Conservation (phyloP, 148 eudicot genomes). For the Rhododendron mucronatum region DNA sequence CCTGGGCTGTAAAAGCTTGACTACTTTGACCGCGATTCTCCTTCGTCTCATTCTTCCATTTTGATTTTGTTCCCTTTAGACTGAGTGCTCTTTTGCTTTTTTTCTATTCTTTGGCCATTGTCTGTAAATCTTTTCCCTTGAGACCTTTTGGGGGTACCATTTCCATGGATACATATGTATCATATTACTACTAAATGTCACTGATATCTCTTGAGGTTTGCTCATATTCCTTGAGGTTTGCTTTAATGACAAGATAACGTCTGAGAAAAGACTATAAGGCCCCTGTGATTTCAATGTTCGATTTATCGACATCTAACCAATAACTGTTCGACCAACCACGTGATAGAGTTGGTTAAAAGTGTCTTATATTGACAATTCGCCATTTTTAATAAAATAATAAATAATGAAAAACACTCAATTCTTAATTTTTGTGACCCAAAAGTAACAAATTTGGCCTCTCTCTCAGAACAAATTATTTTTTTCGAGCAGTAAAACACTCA, state of each 20-base stretch:
- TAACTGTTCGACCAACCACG: background rate
- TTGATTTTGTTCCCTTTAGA: conserved; percentile 35
- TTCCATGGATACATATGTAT: background rate
- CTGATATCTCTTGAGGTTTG: too few relatives aligned
- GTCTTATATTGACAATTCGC: background rate
- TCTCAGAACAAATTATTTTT: too few relatives aligned
- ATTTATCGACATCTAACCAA: background rate
- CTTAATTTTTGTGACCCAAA: background rate
- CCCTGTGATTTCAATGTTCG: background rate
- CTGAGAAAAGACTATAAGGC: too few relatives aligned
- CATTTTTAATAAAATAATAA: too few relatives aligned
- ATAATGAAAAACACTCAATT: background rate
- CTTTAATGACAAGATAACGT: background rate
- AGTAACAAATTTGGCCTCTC: background rate
- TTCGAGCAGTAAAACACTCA: background rate
- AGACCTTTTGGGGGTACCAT: background rate
- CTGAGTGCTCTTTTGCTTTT: conserved; percentile 25
- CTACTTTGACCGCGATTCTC: conserved; percentile 37
- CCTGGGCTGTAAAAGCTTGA: conserved; percentile 28
- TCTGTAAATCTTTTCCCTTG: background rate
- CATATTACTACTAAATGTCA: too few relatives aligned
- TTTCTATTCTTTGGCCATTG: conserved; percentile 8
- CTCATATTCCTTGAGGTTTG: background rate
- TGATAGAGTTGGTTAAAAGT: too few relatives aligned
- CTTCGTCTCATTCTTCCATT: conserved; percentile 30